These are phyloP conservation scores for Lentinula raphanica DNA, from an alignment of 768 basidiomycete species.

Conservation along the genomic window DNA sequence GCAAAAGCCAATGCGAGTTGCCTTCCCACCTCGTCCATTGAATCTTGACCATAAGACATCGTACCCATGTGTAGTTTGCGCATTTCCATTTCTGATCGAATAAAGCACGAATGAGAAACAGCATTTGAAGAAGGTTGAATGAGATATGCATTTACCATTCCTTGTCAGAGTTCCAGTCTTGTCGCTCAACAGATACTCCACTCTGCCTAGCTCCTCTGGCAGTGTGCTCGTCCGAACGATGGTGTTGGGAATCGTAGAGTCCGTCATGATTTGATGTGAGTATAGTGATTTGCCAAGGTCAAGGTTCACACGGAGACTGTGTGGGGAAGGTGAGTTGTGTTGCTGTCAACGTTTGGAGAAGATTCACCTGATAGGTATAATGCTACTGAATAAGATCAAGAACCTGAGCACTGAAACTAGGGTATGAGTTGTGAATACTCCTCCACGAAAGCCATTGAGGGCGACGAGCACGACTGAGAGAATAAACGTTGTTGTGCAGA, in stretches of 20 bases:
- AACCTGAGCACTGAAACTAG: slow-evolving; percentile 90
- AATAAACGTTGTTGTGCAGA: slow-evolving; percentile 90
- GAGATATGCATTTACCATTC: slow-evolving; percentile 58
- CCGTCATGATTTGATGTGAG: slow-evolving; percentile 91
- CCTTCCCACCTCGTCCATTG: slow-evolving; percentile 98
- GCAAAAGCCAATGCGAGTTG: slow-evolving; percentile 87
- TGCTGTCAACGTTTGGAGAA: too few relatives aligned
- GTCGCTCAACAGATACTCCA: slow-evolving; percentile 93
- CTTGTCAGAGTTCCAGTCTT: slow-evolving; percentile 98
- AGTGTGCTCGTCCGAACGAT: slow-evolving; percentile 97
- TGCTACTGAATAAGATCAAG: slow-evolving; percentile 95
- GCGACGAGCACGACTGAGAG: slow-evolving; percentile 90
- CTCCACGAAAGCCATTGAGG: slow-evolving; percentile 90
- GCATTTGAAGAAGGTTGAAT: background rate
- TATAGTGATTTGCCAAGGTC: slow-evolving; percentile 99
- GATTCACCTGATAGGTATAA: slow-evolving; percentile 94
- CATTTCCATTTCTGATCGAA: slow-evolving; percentile 90
- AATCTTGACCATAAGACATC: slow-evolving; percentile 91
- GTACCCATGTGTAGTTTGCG: slow-evolving; percentile 99
- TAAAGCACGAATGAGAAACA: background rate
- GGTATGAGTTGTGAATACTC: slow-evolving; percentile 55
- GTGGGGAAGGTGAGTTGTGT: background rate
- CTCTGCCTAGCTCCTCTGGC: slow-evolving; percentile 92
- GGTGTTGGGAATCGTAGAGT: slow-evolving; percentile 87
- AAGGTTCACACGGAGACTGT: slow-evolving; percentile 93